Conservation (phyloP, 2,329 filamentous ascomycete genomes). For the Diaporthe humulicola region DNA sequence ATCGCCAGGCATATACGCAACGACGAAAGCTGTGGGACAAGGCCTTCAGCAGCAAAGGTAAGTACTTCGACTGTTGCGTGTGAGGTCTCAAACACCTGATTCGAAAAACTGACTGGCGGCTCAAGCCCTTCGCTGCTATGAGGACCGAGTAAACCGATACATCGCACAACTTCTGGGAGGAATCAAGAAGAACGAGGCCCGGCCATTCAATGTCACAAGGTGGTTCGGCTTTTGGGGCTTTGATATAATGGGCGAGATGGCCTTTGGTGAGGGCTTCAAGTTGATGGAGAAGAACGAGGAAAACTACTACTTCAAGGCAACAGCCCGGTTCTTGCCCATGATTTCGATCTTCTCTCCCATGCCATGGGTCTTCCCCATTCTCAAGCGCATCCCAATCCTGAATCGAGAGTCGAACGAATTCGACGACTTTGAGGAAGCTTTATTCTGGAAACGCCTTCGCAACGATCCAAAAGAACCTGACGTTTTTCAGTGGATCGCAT, state of each 20-base stretch:
- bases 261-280: constrained; percentile 4
- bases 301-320: constrained; percentile 8
- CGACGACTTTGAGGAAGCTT: background rate
- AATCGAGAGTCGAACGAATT: background rate
- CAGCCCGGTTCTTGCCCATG: constrained; percentile 8
- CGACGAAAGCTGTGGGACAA: constrained; percentile 17
- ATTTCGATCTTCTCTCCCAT: background rate
- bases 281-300: constrained; percentile 6
- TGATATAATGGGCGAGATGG: constrained; percentile 19
- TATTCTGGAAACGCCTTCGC: background rate
- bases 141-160: background rate
- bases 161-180: background rate
- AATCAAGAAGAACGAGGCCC: background rate
- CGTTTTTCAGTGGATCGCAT: background rate
- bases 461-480: background rate
- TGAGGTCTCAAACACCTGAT: background rate
- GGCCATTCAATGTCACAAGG: constrained; percentile 1
- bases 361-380: background rate
- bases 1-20: background rate
- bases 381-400: background rate
- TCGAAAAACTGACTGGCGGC: background rate
- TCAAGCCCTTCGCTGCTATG: background rate
- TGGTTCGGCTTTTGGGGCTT: constrained; percentile 25
- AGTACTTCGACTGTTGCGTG: too few species aligned
- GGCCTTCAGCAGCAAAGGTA: constrained; percentile 16